These are phyloP conservation scores for Lipomyces sp. DNA, from an alignment of 805 yeast genomes.

Conservation along the genomic window DNA sequence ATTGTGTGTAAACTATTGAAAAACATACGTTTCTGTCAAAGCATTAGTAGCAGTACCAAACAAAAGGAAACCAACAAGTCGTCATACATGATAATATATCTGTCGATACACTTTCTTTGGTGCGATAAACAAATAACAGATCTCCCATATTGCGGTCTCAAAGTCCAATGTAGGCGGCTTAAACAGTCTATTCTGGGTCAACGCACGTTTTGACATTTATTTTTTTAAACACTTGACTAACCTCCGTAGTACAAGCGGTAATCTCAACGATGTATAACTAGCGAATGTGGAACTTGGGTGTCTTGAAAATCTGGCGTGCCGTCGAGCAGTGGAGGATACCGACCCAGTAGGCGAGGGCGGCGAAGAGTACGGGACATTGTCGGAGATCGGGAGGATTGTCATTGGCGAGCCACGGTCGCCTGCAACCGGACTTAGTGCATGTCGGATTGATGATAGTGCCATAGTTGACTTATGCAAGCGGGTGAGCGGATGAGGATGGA, in stretches of 20 bases:
- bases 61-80: not conserved
- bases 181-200: constrained; percentile 50
- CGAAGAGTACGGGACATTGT: constrained; percentile 6
- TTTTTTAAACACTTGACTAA: constrained; percentile 9
- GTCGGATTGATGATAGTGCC: constrained; percentile 20
- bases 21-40: constrained; percentile 17
- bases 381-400: constrained; percentile 10
- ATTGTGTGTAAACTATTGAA: too few species aligned
- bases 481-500: not conserved
- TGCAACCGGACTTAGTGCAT: constrained; percentile 24
- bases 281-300: constrained; percentile 2
- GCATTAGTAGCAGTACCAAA: not conserved
- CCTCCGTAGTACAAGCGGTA: constrained; percentile 35
- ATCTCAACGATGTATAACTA: constrained; percentile 17
- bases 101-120: constrained; percentile 85
- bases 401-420: constrained; percentile 7
- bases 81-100: constrained; percentile 65
- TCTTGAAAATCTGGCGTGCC: constrained; percentile 23
- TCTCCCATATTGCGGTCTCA: constrained; percentile 93
- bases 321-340: constrained; percentile 26
- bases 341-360: constrained; percentile 36
- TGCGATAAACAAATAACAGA: constrained; percentile 68
- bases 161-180: constrained; percentile 84
- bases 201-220: too few species aligned
- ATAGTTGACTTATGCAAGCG: not conserved